phyloP scores from a whole-genome alignment of 2,329 filamentous ascomycete species.

The Ceratocystis colombiana region DNA sequence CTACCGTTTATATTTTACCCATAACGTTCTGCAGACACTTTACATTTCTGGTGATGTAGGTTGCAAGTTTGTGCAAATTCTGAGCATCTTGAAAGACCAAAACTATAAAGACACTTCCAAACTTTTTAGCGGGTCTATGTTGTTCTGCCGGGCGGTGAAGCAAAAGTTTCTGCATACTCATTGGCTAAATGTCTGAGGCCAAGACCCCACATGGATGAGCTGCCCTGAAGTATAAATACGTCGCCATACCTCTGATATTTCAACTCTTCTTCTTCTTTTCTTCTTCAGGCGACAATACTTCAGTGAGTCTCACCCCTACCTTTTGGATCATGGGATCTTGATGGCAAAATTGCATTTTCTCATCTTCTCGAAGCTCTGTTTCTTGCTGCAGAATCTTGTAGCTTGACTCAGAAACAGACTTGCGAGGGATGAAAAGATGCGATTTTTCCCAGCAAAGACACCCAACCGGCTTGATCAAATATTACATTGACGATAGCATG shows the following conservation, averaged over 20 bases:
- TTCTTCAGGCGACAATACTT: conserved; percentile 53
- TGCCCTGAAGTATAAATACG: conserved; percentile 39
- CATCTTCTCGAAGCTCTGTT: background rate
- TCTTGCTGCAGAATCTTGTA: background rate
- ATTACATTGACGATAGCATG: background rate
- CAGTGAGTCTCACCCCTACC: conserved; percentile 38
- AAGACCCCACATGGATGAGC: conserved; percentile 28
- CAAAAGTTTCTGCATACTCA: background rate
- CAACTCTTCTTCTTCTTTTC: conserved; percentile 43
- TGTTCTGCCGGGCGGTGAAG: conserved; percentile 28
- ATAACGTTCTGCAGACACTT: background rate
- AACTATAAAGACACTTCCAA: conserved; percentile 22
- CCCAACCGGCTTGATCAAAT: background rate
- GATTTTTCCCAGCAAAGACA: background rate
- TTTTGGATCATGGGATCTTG: conserved; percentile 27
- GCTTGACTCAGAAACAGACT: background rate
- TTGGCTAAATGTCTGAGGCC: conserved; percentile 3
- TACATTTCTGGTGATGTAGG: conserved; percentile 19
- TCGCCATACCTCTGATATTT: conserved; percentile 28
- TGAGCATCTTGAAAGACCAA: conserved; percentile 13
- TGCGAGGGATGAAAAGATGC: background rate
- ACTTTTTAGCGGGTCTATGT: conserved; percentile 24
- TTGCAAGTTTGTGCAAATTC: conserved; percentile 11
- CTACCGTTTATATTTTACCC: background rate
- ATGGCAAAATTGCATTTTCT: too few species aligned